A percentile compares a stretch with the other conserved stretches of the same genome.
phyloP scores from a whole-genome alignment of 176 grass and related monocot species.

The Hyparrhenia diplandra region DNA sequence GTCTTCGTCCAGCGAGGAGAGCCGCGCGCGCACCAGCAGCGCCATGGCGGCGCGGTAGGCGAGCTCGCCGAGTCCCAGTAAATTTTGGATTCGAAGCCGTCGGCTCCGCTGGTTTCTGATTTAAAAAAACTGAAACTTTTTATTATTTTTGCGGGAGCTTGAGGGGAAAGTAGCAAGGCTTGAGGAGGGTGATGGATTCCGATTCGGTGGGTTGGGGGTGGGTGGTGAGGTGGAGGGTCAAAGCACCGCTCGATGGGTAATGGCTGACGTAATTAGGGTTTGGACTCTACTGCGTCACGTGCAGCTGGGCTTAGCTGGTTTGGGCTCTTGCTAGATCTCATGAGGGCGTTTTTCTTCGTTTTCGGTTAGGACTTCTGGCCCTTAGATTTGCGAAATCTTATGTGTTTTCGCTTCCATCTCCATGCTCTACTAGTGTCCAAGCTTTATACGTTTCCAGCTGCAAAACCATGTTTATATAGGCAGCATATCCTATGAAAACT shows the following conservation, averaged over 20 bases:
- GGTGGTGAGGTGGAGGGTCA: background rate
- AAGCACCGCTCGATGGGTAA: too few relatives aligned
- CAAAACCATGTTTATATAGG: too few relatives aligned
- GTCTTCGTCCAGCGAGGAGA: constrained; percentile 43
- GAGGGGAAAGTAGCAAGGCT: background rate
- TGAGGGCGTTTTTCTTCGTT: too few relatives aligned
- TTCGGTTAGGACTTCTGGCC: background rate
- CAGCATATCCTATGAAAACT: too few relatives aligned
- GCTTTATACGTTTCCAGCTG: too few relatives aligned
- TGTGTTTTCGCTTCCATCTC: too few relatives aligned
- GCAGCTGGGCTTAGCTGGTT: background rate
- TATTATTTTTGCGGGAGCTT: background rate
- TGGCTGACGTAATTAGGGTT: constrained; percentile 18
- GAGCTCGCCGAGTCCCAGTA: background rate
- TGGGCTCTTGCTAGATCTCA: background rate
- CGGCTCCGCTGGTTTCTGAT: background rate
- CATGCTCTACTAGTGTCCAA: too few relatives aligned
- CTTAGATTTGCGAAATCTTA: background rate
- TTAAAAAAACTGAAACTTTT: background rate
- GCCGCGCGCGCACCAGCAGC: constrained; percentile 42
- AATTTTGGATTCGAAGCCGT: background rate
- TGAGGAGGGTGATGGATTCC: background rate
- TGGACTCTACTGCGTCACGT: background rate
- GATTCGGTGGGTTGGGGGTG: background rate
- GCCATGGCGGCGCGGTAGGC: constrained; percentile 15